These are phyloP conservation scores for Microascus cirrosus DNA, from an alignment of 2,329 filamentous ascomycete species.

Conservation along the genomic window DNA sequence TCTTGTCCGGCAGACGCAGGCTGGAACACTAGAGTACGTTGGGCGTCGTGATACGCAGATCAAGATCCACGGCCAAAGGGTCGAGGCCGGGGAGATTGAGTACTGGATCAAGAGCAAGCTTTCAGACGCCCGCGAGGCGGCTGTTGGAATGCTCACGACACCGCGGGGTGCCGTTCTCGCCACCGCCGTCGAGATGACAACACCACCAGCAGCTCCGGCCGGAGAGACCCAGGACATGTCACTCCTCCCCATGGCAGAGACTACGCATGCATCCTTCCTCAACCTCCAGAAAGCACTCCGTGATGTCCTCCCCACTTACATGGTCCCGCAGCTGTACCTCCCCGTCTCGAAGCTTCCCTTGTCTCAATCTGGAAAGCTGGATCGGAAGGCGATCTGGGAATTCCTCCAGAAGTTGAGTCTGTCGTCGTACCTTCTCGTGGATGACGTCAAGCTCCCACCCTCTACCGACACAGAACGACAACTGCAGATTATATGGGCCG, in stretches of 20 bases:
- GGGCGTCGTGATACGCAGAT: slow-evolving; percentile 58
- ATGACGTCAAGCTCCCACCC: slow-evolving; percentile 15
- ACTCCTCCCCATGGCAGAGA: background rate
- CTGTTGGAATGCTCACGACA: slow-evolving; percentile 30
- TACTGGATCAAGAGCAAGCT: slow-evolving; percentile 32
- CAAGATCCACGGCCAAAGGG: slow-evolving; percentile 54
- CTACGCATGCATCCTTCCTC: background rate
- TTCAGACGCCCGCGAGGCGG: slow-evolving; percentile 28
- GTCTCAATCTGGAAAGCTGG: slow-evolving; percentile 35
- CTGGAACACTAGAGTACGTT: slow-evolving; percentile 42
- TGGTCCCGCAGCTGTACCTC: slow-evolving; percentile 35
- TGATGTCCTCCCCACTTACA: slow-evolving; percentile 29
- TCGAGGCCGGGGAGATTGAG: slow-evolving; percentile 47
- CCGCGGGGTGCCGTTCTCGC: slow-evolving; percentile 10
- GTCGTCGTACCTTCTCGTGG: slow-evolving; percentile 3
- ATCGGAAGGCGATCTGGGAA: slow-evolving; percentile 33
- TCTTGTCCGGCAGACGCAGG: slow-evolving; percentile 38
- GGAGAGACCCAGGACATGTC: slow-evolving; percentile 7
- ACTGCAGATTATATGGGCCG: slow-evolving; percentile 23
- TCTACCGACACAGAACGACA: slow-evolving; percentile 24
- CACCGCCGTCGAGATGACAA: slow-evolving; percentile 18
- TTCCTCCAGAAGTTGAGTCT: slow-evolving; percentile 24
- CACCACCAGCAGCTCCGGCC: slow-evolving; percentile 17
- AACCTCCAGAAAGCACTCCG: slow-evolving; percentile 6
- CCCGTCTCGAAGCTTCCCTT: slow-evolving; percentile 31